Conservation (phyloP, 2,329 filamentous ascomycete species). For the Aspergillus intermedius region DNA sequence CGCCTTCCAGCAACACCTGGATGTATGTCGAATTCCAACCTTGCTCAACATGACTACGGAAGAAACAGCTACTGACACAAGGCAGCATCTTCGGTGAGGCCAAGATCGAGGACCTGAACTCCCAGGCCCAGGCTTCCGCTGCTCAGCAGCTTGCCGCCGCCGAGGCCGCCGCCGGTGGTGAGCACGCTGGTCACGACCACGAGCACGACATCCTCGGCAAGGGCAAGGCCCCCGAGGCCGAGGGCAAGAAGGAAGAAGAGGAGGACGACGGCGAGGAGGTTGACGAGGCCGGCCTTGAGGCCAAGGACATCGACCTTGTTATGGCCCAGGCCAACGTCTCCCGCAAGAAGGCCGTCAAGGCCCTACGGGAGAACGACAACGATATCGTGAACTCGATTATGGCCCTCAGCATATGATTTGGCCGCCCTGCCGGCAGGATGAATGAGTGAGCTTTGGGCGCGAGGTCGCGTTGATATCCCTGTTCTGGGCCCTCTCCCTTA, state of each 20-base stretch:
- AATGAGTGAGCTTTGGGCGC: constrained; percentile 23
- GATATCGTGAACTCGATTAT: constrained; percentile 99
- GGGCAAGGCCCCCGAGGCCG: constrained; percentile 59
- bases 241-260: constrained; percentile 64
- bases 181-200: constrained; percentile 56
- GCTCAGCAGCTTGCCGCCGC: constrained; percentile 86
- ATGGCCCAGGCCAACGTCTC: constrained; percentile 97
- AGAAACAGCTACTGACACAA: constrained; percentile 16
- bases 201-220: constrained; percentile 44
- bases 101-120: constrained; percentile 99
- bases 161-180: constrained; percentile 54
- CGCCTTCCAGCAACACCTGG: constrained; percentile 98
- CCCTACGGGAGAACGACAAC: constrained; percentile 93
- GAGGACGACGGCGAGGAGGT: constrained; percentile 95
- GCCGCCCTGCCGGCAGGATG: constrained; percentile 21
- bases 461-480: constrained; percentile 22
- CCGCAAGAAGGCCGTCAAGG: constrained; percentile 97
- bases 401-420: constrained; percentile 73
- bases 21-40: constrained; percentile 61
- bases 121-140: constrained; percentile 89
- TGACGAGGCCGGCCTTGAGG: constrained; percentile 87
- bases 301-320: constrained; percentile 99
- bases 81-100: constrained; percentile 96
- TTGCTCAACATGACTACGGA: not conserved
- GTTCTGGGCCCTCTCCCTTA: constrained; percentile 16